phyloP scores from a whole-genome alignment of 208 protist genomes.

The Crithidia sp. region DNA sequence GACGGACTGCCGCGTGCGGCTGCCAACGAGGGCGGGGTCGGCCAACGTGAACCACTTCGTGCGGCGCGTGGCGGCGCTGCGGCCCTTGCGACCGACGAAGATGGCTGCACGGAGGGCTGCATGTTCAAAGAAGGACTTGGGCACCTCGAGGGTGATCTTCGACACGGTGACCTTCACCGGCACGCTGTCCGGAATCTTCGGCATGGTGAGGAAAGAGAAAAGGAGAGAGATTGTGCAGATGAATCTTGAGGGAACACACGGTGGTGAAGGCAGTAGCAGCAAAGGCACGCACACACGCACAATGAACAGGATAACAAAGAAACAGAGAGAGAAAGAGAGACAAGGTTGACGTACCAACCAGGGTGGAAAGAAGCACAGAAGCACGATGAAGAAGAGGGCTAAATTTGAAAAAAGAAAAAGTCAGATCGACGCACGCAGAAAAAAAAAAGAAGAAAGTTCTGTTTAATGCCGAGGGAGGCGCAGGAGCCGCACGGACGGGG shows the following conservation, averaged over 20 bases:
- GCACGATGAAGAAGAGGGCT: neutral
- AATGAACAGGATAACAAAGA: neutral
- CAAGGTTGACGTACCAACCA: neutral
- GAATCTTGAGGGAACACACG: no score
- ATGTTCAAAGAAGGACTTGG: constrained; percentile 39
- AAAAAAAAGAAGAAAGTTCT: no score
- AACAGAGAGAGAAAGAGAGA: neutral
- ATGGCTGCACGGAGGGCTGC: constrained; percentile 31
- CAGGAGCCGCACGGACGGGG: no score
- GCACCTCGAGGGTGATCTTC: constrained; percentile 50
- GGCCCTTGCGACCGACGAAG: constrained; percentile 47
- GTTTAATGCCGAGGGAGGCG: no score
- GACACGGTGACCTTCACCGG: constrained; percentile 47
- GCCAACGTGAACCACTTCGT: constrained; percentile 62
- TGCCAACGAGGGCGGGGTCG: constrained; percentile 28
- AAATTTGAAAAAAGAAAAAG: neutral
- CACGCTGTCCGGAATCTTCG: constrained; percentile 40
- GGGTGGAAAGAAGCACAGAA: neutral
- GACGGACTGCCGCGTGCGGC: constrained; percentile 25
- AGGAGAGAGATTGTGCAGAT: neutral
- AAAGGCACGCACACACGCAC: neutral
- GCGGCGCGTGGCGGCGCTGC: constrained; percentile 38
- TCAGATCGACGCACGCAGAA: no score
- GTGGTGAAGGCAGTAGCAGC: no score
- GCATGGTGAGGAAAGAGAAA: constrained; percentile 22